Base-by-base conservation (phyloP, 2,329 filamentous ascomycete genomes). In the Rhynchosporium agropyri region DNA sequence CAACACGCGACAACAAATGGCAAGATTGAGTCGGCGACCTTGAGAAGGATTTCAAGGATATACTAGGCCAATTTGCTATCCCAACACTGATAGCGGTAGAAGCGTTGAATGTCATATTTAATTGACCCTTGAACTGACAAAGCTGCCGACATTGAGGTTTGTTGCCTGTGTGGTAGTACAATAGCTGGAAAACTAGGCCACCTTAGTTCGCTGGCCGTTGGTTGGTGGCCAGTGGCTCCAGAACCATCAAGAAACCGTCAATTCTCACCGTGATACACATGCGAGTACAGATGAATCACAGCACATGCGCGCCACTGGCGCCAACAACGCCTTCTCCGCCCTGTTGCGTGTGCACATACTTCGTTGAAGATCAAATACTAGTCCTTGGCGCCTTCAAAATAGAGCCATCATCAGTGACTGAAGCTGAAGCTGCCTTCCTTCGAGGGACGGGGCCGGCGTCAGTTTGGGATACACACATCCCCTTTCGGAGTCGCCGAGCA, bases 181-280 rank as follows among this genome's bases (percentile, higher is more conserved):
- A 58, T 49, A 36, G 43, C 43, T 49, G n/a, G 43, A 49, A 46
- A 48, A 48, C 29, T 36, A 45, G 55, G 38, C 20, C 20, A 20
- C 40, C 40, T 43, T 40, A 40, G 50, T 33, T 26, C 15, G 20
- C 31, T 28, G 9, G 26, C 29, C 29, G 5, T n/a, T 50, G 48
- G 9, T 50, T 33, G 8, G 29, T 28, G 6, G n/a, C 10, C 26
- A 46, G 54, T 57, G 3, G 12, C 40, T 31, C 31, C 40, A 29
- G 38, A 20, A 43, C 28, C 26, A 5, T 15, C 38, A 3, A 56
- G 53, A 10, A 45, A 15, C 6, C 13, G 31, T 40, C 36, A 48
- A 36, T 43, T 26, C 42, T 33, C 48, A 29, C 48, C 29, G 49
- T 58, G 26, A 29, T n/a, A 15, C 31, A 53, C 26, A 53, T 10